phyloP scores from a whole-genome alignment of 805 yeast genomes.

The Saccharomycopsis capsularis region DNA sequence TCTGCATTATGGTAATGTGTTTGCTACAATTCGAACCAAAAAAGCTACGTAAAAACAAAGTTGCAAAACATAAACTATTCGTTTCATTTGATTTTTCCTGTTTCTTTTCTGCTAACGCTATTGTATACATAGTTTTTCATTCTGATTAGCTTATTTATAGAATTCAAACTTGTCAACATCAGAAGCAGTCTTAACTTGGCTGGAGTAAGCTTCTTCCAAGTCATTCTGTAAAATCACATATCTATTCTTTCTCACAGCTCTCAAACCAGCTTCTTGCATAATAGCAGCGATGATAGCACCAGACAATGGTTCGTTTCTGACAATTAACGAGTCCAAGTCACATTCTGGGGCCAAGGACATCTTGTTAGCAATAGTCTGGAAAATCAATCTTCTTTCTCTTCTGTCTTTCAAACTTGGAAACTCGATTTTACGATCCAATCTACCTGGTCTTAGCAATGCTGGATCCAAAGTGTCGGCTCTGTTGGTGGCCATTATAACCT shows the following conservation, averaged over 20 bases:
- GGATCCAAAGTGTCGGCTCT: slow-evolving; percentile 99
- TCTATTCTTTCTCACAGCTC: slow-evolving; percentile 97
- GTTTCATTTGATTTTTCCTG: too few species aligned
- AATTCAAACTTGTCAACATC: slow-evolving; percentile 97
- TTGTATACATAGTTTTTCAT: too few species aligned
- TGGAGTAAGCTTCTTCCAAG: slow-evolving; percentile 93
- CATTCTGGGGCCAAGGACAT: slow-evolving; percentile 98
- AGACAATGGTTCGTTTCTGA: slow-evolving; percentile 93
- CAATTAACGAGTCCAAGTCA: slow-evolving; percentile 88
- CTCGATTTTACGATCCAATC: slow-evolving; percentile 96
- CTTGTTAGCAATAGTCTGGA: slow-evolving; percentile 90
- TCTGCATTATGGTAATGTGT: too few species aligned
- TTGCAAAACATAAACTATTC: too few species aligned
- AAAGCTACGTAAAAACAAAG: too few species aligned
- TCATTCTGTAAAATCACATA: slow-evolving; percentile 94
- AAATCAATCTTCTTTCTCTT: slow-evolving; percentile 94
- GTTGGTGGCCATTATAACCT: slow-evolving; percentile 98
- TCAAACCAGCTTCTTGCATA: slow-evolving; percentile 99
- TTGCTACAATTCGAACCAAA: too few species aligned
- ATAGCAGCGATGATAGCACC: slow-evolving; percentile 98
- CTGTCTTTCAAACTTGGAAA: slow-evolving; percentile 95
- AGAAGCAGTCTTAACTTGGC: slow-evolving; percentile 92
- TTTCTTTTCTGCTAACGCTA: too few species aligned
- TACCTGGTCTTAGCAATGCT: slow-evolving; percentile 95
- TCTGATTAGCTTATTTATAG: slow-evolving; percentile 84